Percentiles rank a stretch among this genome's conserved stretches.
phyloP scores from a whole-genome alignment of 2,329 filamentous ascomycete species.

The Exophiala bonariae region DNA sequence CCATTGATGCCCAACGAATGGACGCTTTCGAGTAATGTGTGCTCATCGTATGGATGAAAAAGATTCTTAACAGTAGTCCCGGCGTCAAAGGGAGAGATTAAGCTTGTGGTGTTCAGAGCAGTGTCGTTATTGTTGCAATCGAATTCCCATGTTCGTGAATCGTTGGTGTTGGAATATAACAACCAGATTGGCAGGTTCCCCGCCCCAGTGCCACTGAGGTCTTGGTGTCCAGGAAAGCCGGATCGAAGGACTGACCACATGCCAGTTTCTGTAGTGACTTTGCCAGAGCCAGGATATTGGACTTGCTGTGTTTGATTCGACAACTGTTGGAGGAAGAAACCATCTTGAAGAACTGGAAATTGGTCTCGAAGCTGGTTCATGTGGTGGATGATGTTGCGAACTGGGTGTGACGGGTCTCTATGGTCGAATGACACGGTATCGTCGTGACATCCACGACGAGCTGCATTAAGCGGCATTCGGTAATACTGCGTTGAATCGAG shows the following conservation, averaged over 20 bases:
- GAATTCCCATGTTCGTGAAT: conserved; percentile 55
- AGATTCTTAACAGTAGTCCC: conserved; percentile 61
- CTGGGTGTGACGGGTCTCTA: conserved; percentile 61
- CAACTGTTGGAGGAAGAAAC: conserved; percentile 55
- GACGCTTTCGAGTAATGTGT: conserved; percentile 49
- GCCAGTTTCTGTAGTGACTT: conserved; percentile 55
- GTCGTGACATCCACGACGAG: conserved; percentile 51
- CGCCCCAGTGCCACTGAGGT: conserved; percentile 39
- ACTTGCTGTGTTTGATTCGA: conserved; percentile 57
- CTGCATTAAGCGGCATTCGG: conserved; percentile 57
- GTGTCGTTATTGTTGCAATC: conserved; percentile 52
- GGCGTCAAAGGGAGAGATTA: conserved; percentile 57
- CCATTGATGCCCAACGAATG: conserved; percentile 49
- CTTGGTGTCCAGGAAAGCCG: conserved; percentile 52
- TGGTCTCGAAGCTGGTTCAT: conserved; percentile 61
- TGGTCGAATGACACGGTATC: conserved; percentile 58
- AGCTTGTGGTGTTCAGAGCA: conserved; percentile 36
- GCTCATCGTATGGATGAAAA: conserved; percentile 62
- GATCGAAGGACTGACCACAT: conserved; percentile 62
- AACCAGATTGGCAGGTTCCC: conserved; percentile 45
- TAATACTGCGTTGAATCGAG: conserved; percentile 58
- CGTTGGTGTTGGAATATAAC: conserved; percentile 48
- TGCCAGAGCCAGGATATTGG: conserved; percentile 53
- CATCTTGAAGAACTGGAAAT: conserved; percentile 61
- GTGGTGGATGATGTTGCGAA: conserved; percentile 61